Percentiles rank a stretch among this genome's conserved stretches.
Evolutionary conservation across 148 eudicot species (phyloP).

Genomic region (Vaccinium vitisidaea): DNA sequence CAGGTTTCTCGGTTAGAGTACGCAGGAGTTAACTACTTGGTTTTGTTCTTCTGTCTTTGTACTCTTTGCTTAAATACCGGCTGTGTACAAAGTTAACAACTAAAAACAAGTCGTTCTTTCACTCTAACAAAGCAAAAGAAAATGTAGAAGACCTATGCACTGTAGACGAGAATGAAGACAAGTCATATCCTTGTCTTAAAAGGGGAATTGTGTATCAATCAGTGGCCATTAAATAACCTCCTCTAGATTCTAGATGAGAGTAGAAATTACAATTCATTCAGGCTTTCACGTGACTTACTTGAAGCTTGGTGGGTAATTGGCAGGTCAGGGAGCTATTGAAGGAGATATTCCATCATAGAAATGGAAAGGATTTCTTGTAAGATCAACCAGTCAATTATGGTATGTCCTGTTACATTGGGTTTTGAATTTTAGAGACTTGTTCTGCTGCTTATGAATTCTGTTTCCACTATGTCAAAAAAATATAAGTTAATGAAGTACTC

Average conservation of each 20-base stretch:
- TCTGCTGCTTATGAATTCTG: conserved; percentile 9
- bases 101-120: not conserved
- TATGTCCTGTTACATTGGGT: conserved; percentile 46
- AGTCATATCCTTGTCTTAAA: not conserved
- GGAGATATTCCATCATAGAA: conserved; percentile 63
- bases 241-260: conserved; percentile 15
- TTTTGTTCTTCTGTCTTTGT: not conserved
- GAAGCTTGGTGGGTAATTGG: conserved; percentile 71
- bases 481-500: conserved; percentile 34
- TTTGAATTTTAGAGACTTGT: conserved; percentile 27
- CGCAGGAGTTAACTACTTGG: not conserved
- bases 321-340: conserved; percentile 83
- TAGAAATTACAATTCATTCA: conserved; percentile 10
- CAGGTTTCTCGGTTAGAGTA: not conserved
- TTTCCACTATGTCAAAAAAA: conserved; percentile 13
- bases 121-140: not conserved
- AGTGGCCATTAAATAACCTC: conserved; percentile 1
- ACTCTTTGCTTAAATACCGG: not conserved
- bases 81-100: not conserved
- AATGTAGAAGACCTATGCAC: not conserved
- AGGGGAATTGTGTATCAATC: conserved; percentile 1
- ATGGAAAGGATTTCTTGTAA: conserved; percentile 48
- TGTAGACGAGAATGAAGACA: not conserved
- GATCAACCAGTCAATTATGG: conserved; percentile 48
- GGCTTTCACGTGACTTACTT: conserved; percentile 38